phyloP scores from a whole-genome alignment of 2,329 filamentous ascomycete species.

The Pseudopyrenochaeta lycopersici region DNA sequence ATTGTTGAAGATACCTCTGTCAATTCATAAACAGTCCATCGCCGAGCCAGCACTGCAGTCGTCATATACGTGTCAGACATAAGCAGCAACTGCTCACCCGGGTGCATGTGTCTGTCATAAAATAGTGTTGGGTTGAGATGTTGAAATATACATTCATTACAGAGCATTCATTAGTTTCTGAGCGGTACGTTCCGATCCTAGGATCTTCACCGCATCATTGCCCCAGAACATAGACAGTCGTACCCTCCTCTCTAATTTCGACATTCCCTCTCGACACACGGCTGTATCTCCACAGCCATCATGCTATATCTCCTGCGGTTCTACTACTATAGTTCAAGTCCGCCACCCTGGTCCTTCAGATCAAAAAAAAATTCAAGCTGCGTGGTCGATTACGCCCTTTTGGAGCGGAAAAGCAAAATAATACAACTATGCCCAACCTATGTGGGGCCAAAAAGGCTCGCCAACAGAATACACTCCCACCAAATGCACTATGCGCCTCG shows the following conservation, averaged over 20 bases:
- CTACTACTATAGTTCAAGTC: not conserved
- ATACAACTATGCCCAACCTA: constrained; percentile 9
- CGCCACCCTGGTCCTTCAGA: not conserved
- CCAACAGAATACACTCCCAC: not conserved
- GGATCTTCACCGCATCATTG: not conserved
- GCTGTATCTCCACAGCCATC: no score
- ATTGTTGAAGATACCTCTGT: no score
- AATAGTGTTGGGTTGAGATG: not conserved
- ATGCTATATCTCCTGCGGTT: no score
- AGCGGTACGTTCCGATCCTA: not conserved
- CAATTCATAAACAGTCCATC: no score
- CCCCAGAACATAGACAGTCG: no score
- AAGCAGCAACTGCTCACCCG: no score
- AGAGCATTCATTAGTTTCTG: constrained; percentile 17
- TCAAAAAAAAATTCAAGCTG: no score
- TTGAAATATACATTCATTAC: constrained; percentile 20
- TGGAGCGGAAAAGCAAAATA: not conserved
- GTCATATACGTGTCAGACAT: no score
- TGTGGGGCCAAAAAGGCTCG: not conserved
- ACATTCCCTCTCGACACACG: no score
- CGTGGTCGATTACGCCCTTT: not conserved
- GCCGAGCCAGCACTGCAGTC: no score
- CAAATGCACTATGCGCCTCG: not conserved
- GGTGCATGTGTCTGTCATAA: not conserved
- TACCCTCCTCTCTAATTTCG: no score